Evolutionary conservation across 192 early-diverging fungal genomes (phyloP).

Genomic region (Radiomyces spectabilis): DNA sequence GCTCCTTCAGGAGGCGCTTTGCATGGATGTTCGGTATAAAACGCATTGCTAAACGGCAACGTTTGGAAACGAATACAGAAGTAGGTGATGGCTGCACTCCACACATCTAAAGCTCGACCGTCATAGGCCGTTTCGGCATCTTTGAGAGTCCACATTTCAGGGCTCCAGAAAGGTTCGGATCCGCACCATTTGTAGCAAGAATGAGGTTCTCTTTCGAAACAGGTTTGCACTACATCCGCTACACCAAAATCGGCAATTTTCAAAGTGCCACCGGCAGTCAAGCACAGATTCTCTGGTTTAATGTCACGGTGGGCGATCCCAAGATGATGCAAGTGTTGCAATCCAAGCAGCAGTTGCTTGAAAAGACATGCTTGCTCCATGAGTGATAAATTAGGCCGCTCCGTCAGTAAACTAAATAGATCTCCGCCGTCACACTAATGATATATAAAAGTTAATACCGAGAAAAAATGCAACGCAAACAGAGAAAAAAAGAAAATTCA

Average conservation of each 20-base stretch:
- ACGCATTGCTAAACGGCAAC: conserved; percentile 13
- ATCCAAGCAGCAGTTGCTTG: conserved; percentile 88
- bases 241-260: conserved; percentile 99
- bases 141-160: conserved; percentile 73
- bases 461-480: conserved; percentile 4
- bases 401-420: conserved; percentile 77
- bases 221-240: conserved; percentile 84
- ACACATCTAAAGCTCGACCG: conserved; percentile 83
- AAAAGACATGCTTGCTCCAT: conserved; percentile 89
- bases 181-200: conserved; percentile 88
- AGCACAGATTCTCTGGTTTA: conserved; percentile 82
- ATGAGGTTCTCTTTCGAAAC: conserved; percentile 69
- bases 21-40: conserved; percentile 2
- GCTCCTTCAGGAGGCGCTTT: neutral
- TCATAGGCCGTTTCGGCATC: conserved; percentile 72
- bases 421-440: conserved; percentile 95
- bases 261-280: conserved; percentile 67
- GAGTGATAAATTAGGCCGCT: conserved; percentile 49
- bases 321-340: conserved; percentile 84
- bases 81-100: conserved; percentile 87
- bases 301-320: conserved; percentile 91
- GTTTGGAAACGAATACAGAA: conserved; percentile 73
- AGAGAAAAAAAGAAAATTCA: neutral
- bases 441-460: too few species aligned
- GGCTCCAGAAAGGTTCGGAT: conserved; percentile 94